Conservation (phyloP, 768 basidiomycete species). For the Epithele typhae region DNA sequence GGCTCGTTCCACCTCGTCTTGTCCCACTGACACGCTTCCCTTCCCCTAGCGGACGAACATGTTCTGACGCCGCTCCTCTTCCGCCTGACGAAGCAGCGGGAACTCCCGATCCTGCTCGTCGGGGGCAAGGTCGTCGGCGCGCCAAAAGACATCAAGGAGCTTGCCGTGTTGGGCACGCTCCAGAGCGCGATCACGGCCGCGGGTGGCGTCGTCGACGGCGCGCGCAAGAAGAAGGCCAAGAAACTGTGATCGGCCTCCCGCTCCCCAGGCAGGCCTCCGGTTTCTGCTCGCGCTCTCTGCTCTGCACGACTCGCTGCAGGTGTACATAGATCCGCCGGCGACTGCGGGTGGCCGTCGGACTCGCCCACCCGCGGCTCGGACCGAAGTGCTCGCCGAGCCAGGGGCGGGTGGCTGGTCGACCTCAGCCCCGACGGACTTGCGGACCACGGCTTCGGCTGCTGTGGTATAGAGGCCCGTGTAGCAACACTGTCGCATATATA, state of each 20-base stretch:
- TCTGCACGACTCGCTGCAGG: too few relatives aligned
- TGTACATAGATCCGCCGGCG: constrained; percentile 8
- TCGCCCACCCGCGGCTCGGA: constrained; percentile 1
- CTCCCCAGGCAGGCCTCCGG: neutral
- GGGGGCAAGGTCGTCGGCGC: constrained; percentile 50
- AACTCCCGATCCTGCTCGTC: constrained; percentile 65
- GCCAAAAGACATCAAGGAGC: constrained; percentile 46
- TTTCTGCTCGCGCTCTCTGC: too few relatives aligned
- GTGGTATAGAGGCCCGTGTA: constrained; percentile 16
- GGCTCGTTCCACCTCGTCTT: neutral
- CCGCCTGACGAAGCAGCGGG: constrained; percentile 50
- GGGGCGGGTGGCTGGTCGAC: constrained; percentile 5
- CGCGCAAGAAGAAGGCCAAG: constrained; percentile 45
- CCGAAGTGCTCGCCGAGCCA: constrained; percentile 12
- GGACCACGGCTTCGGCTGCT: neutral
- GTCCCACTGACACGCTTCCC: neutral
- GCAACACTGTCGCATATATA: constrained; percentile 8
- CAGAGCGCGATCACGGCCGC: constrained; percentile 44
- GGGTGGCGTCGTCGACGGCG: constrained; percentile 52
- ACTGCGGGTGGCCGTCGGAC: constrained; percentile 2
- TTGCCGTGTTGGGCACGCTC: constrained; percentile 50
- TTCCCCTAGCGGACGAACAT: constrained; percentile 48
- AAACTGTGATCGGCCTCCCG: constrained; percentile 17
- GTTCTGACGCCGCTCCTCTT: constrained; percentile 58
- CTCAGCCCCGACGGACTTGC: constrained; percentile 3